Conservation (phyloP, 1,284 basidiomycete species). For the Agroathelia rolfsii region DNA sequence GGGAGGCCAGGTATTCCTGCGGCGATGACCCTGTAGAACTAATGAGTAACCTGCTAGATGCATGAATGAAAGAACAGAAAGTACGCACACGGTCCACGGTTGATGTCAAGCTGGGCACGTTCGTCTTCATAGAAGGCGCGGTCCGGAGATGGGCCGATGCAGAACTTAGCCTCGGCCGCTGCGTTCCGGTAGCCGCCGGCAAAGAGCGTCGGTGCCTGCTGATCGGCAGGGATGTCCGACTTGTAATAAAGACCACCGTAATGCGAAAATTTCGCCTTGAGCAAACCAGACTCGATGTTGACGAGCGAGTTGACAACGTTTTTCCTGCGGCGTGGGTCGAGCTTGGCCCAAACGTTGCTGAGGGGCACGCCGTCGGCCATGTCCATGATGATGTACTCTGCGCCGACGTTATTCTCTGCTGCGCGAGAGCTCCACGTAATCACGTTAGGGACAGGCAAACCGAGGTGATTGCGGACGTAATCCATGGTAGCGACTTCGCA, state of each 20-base stretch:
- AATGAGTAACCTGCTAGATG: conserved; percentile 11
- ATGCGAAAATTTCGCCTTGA: conserved; percentile 10
- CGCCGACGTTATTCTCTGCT: conserved; percentile 15
- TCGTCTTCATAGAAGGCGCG: conserved; percentile 18
- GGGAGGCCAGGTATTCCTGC: conserved; percentile 7
- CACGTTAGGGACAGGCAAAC: conserved; percentile 21
- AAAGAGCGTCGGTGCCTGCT: conserved; percentile 10
- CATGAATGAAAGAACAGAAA: not conserved
- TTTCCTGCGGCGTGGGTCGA: conserved; percentile 5
- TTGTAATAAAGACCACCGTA: conserved; percentile 16
- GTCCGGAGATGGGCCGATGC: conserved; percentile 18
- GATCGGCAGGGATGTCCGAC: conserved; percentile 12
- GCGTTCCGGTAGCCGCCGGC: no score
- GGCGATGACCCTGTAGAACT: conserved; percentile 10
- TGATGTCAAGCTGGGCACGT: conserved; percentile 13
- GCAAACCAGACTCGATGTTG: conserved; percentile 11
- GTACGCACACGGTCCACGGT: conserved; percentile 20
- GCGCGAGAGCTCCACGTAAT: conserved; percentile 18
- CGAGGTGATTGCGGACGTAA: conserved; percentile 17
- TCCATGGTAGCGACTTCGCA: conserved; percentile 27
- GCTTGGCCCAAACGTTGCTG: conserved; percentile 10
- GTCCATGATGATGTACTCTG: conserved; percentile 24
- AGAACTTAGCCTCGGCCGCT: no score
- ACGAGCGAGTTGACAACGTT: conserved; percentile 12
- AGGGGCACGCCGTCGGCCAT: conserved; percentile 13